Evolutionary conservation across 345 rosid genomes (phyloP).

Genomic region (Gossypium stocksii): DNA sequence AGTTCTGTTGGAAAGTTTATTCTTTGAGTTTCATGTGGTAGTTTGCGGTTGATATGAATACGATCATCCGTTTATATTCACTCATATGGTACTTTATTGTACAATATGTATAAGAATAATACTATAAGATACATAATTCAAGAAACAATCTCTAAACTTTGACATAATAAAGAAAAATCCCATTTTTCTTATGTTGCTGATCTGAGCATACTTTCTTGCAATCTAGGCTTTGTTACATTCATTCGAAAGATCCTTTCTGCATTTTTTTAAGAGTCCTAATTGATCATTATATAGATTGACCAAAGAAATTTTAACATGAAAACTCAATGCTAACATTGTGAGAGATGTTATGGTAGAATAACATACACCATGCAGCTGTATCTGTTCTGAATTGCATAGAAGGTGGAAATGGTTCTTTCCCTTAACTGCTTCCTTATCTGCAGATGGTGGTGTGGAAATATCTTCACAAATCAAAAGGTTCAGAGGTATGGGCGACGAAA

Average conservation of each 20-base stretch:
- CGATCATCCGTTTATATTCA: too few species aligned
- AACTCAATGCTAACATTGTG: neutral
- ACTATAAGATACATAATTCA: neutral
- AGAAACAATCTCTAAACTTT: neutral
- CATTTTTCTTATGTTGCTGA: neutral
- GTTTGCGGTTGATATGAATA: neutral
- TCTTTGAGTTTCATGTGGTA: neutral
- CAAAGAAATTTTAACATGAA: neutral
- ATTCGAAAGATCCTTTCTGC: neutral
- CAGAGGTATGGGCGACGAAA: conserved; percentile 59
- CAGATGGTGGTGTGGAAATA: conserved; percentile 73
- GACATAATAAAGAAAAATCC: neutral
- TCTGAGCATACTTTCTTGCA: neutral
- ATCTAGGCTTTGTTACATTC: neutral
- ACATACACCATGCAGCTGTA: neutral
- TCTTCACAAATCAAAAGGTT: conserved; percentile 49
- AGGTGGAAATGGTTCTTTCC: neutral
- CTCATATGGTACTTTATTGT: too few species aligned
- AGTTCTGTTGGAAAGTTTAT: neutral
- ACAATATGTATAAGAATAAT: too few species aligned
- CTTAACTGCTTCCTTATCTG: conserved; percentile 12
- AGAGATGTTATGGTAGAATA: neutral
- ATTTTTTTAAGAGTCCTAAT: neutral
- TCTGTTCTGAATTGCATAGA: neutral
- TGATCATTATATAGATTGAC: neutral